Conservation (phyloP, 352 stramenopile species). For the Phytophthora vignae region DNA sequence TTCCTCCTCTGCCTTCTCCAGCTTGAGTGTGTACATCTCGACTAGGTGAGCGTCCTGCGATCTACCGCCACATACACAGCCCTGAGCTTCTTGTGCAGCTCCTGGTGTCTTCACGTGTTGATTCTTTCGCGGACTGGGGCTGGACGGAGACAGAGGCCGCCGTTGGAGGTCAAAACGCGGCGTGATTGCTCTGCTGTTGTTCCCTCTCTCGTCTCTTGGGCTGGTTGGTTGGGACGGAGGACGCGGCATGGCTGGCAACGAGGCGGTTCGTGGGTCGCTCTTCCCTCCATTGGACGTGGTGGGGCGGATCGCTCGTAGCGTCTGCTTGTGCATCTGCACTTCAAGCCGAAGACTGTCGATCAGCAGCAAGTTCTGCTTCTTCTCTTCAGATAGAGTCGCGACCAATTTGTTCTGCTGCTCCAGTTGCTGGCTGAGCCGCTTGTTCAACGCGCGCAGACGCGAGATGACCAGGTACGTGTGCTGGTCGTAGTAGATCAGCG, state of each 20-base stretch:
- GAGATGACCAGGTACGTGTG: slow-evolving; percentile 65
- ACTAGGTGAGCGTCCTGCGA: slow-evolving; percentile 21
- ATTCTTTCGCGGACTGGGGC: slow-evolving; percentile 11
- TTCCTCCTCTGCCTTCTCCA: slow-evolving; percentile 60
- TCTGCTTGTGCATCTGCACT: slow-evolving; percentile 59
- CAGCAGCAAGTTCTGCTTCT: slow-evolving; percentile 47
- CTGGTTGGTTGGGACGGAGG: slow-evolving; percentile 12
- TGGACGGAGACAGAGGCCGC: slow-evolving; percentile 14
- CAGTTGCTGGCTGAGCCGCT: slow-evolving; percentile 49
- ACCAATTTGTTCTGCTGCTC: slow-evolving; percentile 66
- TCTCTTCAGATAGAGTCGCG: slow-evolving; percentile 54
- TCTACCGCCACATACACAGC: slow-evolving; percentile 11
- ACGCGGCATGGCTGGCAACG: slow-evolving; percentile 21
- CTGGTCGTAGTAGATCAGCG: slow-evolving; percentile 54
- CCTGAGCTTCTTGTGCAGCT: slow-evolving; percentile 3
- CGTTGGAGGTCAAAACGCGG: slow-evolving; percentile 7
- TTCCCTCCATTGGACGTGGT: background rate
- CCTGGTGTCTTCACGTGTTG: slow-evolving; percentile 11
- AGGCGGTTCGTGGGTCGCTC: slow-evolving; percentile 4
- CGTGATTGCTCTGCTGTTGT: background rate
- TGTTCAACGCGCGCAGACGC: slow-evolving; percentile 58
- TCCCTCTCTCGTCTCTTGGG: slow-evolving; percentile 22
- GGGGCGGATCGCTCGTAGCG: slow-evolving; percentile 41
- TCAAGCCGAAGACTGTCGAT: slow-evolving; percentile 58
- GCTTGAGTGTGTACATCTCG: slow-evolving; percentile 38